Evolutionary conservation across 306 rosid species (phyloP).

Genomic region (Dalbergia cultrata): DNA sequence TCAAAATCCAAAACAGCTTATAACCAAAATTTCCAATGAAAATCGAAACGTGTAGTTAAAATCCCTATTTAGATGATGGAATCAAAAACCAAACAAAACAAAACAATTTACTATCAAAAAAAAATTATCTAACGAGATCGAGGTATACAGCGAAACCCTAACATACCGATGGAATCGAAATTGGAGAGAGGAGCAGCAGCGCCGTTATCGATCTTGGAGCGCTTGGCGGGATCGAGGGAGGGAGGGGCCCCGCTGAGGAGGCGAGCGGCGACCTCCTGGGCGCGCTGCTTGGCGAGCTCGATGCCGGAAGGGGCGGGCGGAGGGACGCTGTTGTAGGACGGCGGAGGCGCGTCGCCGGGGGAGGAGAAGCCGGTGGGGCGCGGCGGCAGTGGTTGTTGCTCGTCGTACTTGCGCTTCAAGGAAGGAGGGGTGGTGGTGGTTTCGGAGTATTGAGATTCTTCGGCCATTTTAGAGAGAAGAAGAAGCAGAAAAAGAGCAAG

Average conservation of each 20-base stretch:
- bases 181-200: slow-evolving; percentile 47
- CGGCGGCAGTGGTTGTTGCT: slow-evolving; percentile 34
- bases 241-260: slow-evolving; percentile 58
- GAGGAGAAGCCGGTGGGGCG: slow-evolving; percentile 77
- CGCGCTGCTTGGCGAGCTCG: slow-evolving; percentile 90
- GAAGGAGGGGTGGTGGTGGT: slow-evolving; percentile 51
- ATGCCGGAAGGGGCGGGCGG: slow-evolving; percentile 70
- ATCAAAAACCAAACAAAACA: too few species aligned
- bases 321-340: slow-evolving; percentile 72
- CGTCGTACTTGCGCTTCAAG: slow-evolving; percentile 81
- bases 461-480: slow-evolving; percentile 63
- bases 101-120: too few species aligned
- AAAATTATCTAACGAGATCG: too few species aligned
- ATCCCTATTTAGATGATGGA: too few species aligned
- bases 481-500: too few species aligned
- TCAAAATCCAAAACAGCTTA: background rate
- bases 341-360: slow-evolving; percentile 56
- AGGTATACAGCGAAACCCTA: slow-evolving; percentile 47
- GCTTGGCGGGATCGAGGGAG: slow-evolving; percentile 65
- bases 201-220: slow-evolving; percentile 84
- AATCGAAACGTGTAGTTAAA: background rate
- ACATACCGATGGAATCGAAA: slow-evolving; percentile 66
- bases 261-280: slow-evolving; percentile 96
- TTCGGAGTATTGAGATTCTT: slow-evolving; percentile 67
- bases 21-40: background rate